Base-by-base conservation (phyloP, 257 asterid genomes). In the Solanum etuberosum region DNA sequence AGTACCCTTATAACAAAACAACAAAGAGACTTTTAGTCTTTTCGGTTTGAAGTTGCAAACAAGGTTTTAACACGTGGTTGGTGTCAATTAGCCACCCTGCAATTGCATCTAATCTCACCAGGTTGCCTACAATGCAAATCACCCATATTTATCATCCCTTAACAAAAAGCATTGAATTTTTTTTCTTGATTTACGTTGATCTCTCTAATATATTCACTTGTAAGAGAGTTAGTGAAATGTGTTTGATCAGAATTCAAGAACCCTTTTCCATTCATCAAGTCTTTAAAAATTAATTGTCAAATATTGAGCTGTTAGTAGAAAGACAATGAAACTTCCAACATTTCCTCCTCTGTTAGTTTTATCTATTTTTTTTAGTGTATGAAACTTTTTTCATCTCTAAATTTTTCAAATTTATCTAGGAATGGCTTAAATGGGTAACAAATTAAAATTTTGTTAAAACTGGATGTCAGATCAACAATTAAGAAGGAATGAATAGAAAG, bases 111-210 rank as follows among this genome's bases (percentile, higher is more conserved):
- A 40, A 40, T 9, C 13, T 40, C 46, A 40, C 46, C 46, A 40
- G 4, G 46, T 78, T 31, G 4, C 92, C 92, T 40, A 0, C 95
- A 94, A 27, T 88, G 95, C n/a, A 97, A 70, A 31, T 95, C 98
- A 1, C 98, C 98, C 93, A 94, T 71, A 88, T 90, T 94, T 40
- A 93, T 86, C 98, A 38, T 97, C 87, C 97, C 97, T 8, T 93
- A 10, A 90, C n/a, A 9, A 38, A 42, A 95, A 0, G 96, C 97
- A 40, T 68, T 46, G 5, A 91, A 91, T 82, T 94, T 94, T 20
- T 81, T 87, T 1, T 43, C 23, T 88, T 92, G 84, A 70, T 90
- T 83, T 89, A 16, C 34, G 70, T 95, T 86, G 59, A 92, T 95
- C n/a, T 34, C 61, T 91, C 27, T 46, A 63, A 94, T 98, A 83